Percentiles rank a stretch among this genome's conserved stretches.
Evolutionary conservation across 2,329 filamentous ascomycete genomes (phyloP).

Genomic region (Fusarium sp.): DNA sequence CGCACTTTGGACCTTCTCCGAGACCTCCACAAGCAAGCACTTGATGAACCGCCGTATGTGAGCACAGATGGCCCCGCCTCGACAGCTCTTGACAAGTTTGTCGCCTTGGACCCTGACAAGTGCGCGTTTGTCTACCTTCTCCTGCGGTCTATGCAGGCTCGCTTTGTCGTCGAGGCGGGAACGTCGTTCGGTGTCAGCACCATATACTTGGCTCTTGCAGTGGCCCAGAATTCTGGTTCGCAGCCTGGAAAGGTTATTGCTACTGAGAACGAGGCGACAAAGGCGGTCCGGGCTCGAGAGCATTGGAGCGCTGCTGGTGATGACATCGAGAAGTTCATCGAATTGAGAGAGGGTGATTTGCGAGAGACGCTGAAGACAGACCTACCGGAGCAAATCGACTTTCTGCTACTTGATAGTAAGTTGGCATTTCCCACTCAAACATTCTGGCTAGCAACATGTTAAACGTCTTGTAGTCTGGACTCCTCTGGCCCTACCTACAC

Average conservation of each 20-base stretch:
- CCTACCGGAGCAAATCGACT: slow-evolving; percentile 61
- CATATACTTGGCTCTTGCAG: slow-evolving; percentile 70
- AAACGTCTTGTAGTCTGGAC: slow-evolving; percentile 61
- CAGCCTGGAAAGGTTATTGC: slow-evolving; percentile 59
- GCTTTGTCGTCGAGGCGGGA: slow-evolving; percentile 67
- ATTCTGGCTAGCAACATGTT: neutral
- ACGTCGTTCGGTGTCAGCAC: slow-evolving; percentile 72
- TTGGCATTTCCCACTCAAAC: slow-evolving; percentile 15
- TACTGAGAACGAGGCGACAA: slow-evolving; percentile 68
- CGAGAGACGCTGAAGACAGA: slow-evolving; percentile 60
- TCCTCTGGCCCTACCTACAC: slow-evolving; percentile 61
- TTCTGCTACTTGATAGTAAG: slow-evolving; percentile 71
- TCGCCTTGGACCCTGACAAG: slow-evolving; percentile 69
- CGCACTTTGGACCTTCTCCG: slow-evolving; percentile 42
- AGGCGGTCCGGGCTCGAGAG: slow-evolving; percentile 61
- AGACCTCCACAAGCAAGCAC: slow-evolving; percentile 45
- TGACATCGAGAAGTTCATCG: slow-evolving; percentile 61
- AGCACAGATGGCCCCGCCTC: slow-evolving; percentile 38
- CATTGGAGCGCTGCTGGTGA: slow-evolving; percentile 65
- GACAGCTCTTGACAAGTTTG: slow-evolving; percentile 61
- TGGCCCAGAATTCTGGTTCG: slow-evolving; percentile 56
- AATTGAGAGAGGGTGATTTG: slow-evolving; percentile 67
- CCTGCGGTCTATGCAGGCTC: slow-evolving; percentile 58
- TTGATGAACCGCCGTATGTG: slow-evolving; percentile 44
- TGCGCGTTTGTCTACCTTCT: slow-evolving; percentile 67